phyloP scores from a whole-genome alignment of 345 rosid genomes.

The Citrus australasica region DNA sequence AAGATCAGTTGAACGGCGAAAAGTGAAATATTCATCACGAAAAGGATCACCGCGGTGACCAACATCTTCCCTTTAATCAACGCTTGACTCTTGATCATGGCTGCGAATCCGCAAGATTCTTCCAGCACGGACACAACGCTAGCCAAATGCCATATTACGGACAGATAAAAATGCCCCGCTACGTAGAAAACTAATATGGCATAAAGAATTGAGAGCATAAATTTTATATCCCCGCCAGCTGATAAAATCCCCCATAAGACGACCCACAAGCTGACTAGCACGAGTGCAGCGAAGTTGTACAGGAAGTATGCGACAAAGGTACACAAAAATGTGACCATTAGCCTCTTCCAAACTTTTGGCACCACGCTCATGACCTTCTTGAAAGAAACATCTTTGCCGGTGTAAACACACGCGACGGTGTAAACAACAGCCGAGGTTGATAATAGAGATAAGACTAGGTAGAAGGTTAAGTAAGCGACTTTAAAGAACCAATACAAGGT shows the following conservation, averaged over 20 bases:
- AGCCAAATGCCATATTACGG: slow-evolving; percentile 47
- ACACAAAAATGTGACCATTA: slow-evolving; percentile 44
- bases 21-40: slow-evolving; percentile 12
- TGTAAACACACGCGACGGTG: slow-evolving; percentile 45
- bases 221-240: not conserved
- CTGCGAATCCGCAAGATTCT: slow-evolving; percentile 33
- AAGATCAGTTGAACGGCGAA: slow-evolving; percentile 4
- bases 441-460: slow-evolving; percentile 35
- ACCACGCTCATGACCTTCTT: slow-evolving; percentile 41
- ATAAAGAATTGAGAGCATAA: fast-evolving
- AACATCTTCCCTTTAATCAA: slow-evolving; percentile 44
- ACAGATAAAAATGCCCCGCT: slow-evolving; percentile 33
- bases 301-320: slow-evolving; percentile 16
- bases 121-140: slow-evolving; percentile 50
- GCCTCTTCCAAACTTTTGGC: slow-evolving; percentile 53
- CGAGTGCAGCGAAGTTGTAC: not conserved
- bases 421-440: slow-evolving; percentile 59
- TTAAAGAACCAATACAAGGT: slow-evolving; percentile 26
- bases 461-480: slow-evolving; percentile 28
- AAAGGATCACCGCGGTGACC: slow-evolving; percentile 8
- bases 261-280: not conserved
- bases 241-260: not conserved
- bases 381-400: slow-evolving; percentile 33
- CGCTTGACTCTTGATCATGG: slow-evolving; percentile 37
- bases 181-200: slow-evolving; percentile 1